Conservation (phyloP, 1,284 basidiomycete species). For the Trametes versicolor region DNA sequence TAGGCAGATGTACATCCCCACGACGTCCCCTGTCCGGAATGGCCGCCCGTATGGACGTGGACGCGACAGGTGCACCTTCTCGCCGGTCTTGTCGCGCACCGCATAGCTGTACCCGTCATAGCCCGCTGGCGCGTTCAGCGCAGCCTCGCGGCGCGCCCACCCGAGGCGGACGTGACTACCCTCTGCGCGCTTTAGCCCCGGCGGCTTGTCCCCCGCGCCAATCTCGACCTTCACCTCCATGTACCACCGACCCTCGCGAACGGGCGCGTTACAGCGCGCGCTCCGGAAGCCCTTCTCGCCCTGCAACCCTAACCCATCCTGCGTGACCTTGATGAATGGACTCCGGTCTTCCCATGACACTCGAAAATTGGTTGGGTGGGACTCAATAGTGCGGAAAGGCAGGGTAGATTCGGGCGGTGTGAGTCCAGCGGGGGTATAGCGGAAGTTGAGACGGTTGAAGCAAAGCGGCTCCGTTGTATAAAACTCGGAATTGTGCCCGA, state of each 20-base stretch:
- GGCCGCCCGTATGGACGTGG: conserved; percentile 80
- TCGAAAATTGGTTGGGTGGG: conserved; percentile 69
- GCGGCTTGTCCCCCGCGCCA: conserved; percentile 73
- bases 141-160: conserved; percentile 92
- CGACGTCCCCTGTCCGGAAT: conserved; percentile 87
- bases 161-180: conserved; percentile 92
- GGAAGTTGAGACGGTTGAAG: conserved; percentile 80
- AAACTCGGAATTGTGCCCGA: conserved; percentile 63
- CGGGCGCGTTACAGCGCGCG: conserved; percentile 88
- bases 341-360: conserved; percentile 92
- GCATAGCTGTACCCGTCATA: conserved; percentile 96
- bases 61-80: conserved; percentile 88
- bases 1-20: conserved; percentile 94
- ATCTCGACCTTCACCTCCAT: conserved; percentile 88
- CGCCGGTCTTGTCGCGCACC: conserved; percentile 90
- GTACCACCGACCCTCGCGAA: conserved; percentile 94
- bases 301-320: conserved; percentile 80
- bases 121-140: conserved; percentile 92
- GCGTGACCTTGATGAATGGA: conserved; percentile 81
- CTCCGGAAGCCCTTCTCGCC: conserved; percentile 93
- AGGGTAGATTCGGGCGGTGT: conserved; percentile 65
- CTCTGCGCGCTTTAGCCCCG: conserved; percentile 59
- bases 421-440: conserved; percentile 85
- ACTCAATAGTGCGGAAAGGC: conserved; percentile 84
- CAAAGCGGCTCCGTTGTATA: conserved; percentile 75